Percentiles rank a stretch among this genome's conserved stretches.
These are phyloP conservation scores for Dioscorea alata DNA, from an alignment of 106 monocot genomes.

Conservation along the genomic window DNA sequence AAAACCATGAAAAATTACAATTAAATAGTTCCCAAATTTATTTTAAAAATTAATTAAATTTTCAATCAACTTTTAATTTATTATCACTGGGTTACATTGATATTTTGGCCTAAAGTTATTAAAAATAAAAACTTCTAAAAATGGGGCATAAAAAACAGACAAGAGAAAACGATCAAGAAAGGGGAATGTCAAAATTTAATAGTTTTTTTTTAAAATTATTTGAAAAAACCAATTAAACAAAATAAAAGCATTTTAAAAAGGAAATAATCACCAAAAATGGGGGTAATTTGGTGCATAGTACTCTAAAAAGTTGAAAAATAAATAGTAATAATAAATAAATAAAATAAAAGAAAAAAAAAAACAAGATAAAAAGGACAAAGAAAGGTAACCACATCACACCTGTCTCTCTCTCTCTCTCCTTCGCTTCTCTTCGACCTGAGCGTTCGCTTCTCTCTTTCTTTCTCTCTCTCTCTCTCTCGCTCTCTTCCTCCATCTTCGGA, in stretches of 20 bases:
- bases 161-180: too few relatives aligned
- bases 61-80: too few relatives aligned
- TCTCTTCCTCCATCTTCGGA: background rate
- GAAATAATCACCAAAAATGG: background rate
- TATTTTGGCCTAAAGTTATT: too few relatives aligned
- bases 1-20: too few relatives aligned
- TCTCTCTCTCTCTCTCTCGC: background rate
- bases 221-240: background rate
- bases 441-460: background rate
- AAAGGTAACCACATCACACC: conserved; percentile 12
- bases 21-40: too few relatives aligned
- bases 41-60: too few relatives aligned
- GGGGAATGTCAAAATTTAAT: too few relatives aligned
- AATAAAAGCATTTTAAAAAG: background rate
- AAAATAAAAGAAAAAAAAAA: background rate
- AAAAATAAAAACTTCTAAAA: too few relatives aligned
- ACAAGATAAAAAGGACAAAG: background rate
- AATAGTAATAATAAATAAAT: background rate
- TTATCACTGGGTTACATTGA: too few relatives aligned
- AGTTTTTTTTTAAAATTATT: background rate
- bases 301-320: background rate
- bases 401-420: conserved; percentile 3
- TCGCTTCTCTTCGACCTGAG: conserved; percentile 2
- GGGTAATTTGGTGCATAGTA: too few relatives aligned
- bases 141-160: too few relatives aligned